Conservation (phyloP, 2,329 filamentous ascomycete genomes). For the Alternaria sp. region DNA sequence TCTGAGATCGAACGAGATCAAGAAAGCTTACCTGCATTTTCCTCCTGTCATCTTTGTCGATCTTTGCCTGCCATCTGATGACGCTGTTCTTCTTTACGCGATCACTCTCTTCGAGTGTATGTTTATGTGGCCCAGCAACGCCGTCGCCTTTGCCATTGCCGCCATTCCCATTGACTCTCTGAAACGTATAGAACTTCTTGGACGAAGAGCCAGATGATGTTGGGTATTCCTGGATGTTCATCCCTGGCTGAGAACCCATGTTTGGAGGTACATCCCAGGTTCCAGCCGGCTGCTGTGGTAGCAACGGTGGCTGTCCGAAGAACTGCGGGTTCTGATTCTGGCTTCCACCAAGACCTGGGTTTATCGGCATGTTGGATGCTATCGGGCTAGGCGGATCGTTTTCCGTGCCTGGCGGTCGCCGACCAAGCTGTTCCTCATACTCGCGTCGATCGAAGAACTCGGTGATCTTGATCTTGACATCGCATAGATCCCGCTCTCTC, state of each 20-base stretch:
- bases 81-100: constrained; percentile 84
- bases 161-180: constrained; percentile 79
- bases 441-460: constrained; percentile 72
- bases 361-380: constrained; percentile 8
- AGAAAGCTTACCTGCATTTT: constrained; percentile 55
- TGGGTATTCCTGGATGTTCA: constrained; percentile 28
- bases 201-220: constrained; percentile 15
- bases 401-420: constrained; percentile 32
- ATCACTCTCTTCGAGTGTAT: constrained; percentile 76
- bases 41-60: constrained; percentile 69
- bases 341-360: constrained; percentile 5
- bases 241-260: constrained; percentile 20
- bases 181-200: constrained; percentile 70
- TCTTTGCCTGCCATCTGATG: constrained; percentile 70
- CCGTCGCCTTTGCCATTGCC: constrained; percentile 76
- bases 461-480: constrained; percentile 87
- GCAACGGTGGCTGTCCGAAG: constrained; percentile 30
- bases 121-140: constrained; percentile 76
- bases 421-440: constrained; percentile 46
- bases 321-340: constrained; percentile 29
- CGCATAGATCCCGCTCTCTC: constrained; percentile 80
- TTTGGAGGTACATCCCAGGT: constrained; percentile 39
- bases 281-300: constrained; percentile 25
- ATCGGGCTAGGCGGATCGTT: constrained; percentile 20
- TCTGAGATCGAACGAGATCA: neutral